Base-by-base conservation (phyloP, 2,329 filamentous ascomycete genomes). In the Lecanosticta acicola region DNA sequence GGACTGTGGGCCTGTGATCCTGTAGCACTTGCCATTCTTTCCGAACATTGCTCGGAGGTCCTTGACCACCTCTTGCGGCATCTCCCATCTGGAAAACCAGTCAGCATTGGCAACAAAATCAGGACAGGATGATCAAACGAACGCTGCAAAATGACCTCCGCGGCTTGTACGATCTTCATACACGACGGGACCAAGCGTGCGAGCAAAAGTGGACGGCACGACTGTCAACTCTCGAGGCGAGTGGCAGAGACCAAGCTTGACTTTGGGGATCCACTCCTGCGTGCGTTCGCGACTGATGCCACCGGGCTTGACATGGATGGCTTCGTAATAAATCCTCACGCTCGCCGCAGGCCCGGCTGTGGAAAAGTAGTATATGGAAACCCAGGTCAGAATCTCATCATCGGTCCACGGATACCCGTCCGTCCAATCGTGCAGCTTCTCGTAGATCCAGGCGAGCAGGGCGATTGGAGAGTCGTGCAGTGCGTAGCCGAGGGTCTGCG, bases 361-460 rank as follows among this genome's bases (percentile, higher is more conserved):
- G 7, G 78, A 82, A 66, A 88, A 88, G 60, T 76, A 80, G 62
- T 90, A 90, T 32, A 90, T 76, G 40, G 74, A 79, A 1, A 89
- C 67, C 86, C 85, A 91, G 0, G 81, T 86, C 19, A 87, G 67
- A 7, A 90, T 75, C 66, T 90, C 85, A 44, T 89, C 84, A 50
- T 87, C 81, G 0, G 79, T 83, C 85, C 85, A 90, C 0, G 76
- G 69, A 59, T 88, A 88, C 1, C 56, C 58, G 57, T 90, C 85
- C 0, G 81, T 81, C 86, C 85, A 91, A 56, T 85, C 81, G 54
- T 83, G 79, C 32, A 91, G 68, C 62, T 91, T 91, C 66, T 91
- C 87, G 54, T 85, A 85, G 26, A 91, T 81, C 87, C 87, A 93
- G 0, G 84, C 79, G 1, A 91, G 70, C 2, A 88, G 68, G 0